Evolutionary conservation across 345 rosid genomes (phyloP).

Genomic region (Boechera retrofracta): DNA sequence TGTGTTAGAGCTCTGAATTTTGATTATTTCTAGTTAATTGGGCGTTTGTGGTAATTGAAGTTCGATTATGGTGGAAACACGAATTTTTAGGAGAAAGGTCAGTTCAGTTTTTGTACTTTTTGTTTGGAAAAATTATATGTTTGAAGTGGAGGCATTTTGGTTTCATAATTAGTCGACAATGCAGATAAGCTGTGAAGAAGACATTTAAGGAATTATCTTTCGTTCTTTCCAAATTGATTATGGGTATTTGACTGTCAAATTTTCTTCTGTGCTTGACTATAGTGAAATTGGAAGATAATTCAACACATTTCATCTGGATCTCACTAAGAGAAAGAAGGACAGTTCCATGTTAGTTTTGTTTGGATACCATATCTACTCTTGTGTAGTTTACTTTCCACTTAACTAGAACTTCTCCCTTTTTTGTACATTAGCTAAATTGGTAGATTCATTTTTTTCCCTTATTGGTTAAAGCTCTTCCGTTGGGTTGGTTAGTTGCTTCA

Average conservation of each 20-base stretch:
- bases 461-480: conserved; percentile 15
- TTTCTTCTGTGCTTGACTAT: conserved; percentile 7
- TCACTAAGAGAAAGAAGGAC: conserved; percentile 21
- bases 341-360: conserved; percentile 6
- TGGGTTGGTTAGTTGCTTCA: conserved; percentile 19
- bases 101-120: conserved; percentile 29
- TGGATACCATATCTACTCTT: conserved; percentile 2
- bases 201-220: conserved; percentile 14
- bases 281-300: conserved; percentile 1
- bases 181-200: conserved; percentile 26
- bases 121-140: conserved; percentile 20
- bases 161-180: conserved; percentile 37
- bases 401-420: not conserved
- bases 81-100: conserved; percentile 43
- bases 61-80: conserved; percentile 45
- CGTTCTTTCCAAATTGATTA: conserved; percentile 7
- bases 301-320: conserved; percentile 23
- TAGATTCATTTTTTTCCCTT: not conserved
- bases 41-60: conserved; percentile 42
- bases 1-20: conserved; percentile 11
- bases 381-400: conserved; percentile 11
- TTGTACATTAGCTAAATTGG: conserved; percentile 5
- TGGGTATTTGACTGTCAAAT: conserved; percentile 1
- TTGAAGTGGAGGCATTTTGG: conserved; percentile 36
- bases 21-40: conserved; percentile 32